These are phyloP conservation scores for Neurospora hispaniola DNA, from an alignment of 495 filamentous ascomycete species.

Conservation along the genomic window DNA sequence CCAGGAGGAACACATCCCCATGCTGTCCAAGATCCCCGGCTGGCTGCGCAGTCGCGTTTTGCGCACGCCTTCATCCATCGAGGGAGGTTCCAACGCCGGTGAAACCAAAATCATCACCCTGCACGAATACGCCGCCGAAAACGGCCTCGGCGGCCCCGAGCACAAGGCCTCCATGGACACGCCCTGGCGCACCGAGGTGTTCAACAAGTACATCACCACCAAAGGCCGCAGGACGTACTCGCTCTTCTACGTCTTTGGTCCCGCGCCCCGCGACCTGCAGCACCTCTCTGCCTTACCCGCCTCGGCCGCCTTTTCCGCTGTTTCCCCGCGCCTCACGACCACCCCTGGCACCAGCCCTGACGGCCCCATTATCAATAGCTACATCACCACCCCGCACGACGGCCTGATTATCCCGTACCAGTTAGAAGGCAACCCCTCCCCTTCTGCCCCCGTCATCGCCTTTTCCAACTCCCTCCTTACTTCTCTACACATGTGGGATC, in stretches of 20 bases:
- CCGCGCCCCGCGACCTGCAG: conserved; percentile 55
- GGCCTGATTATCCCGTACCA: conserved; percentile 58
- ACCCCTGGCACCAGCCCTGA: conserved; percentile 15
- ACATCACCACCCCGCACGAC: conserved; percentile 55
- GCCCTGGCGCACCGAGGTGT: conserved; percentile 44
- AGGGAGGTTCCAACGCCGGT: conserved; percentile 19
- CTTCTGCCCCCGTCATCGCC: conserved; percentile 55
- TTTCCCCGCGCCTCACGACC: conserved; percentile 40
- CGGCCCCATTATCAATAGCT: conserved; percentile 43
- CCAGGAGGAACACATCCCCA: conserved; percentile 56
- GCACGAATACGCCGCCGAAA: conserved; percentile 58
- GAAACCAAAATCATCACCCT: conserved; percentile 47
- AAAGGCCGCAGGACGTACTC: conserved; percentile 50
- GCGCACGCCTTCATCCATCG: conserved; percentile 36
- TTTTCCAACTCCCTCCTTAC: conserved; percentile 69
- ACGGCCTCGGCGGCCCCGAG: conserved; percentile 53
- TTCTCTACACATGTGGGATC: conserved; percentile 66
- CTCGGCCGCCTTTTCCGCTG: conserved; percentile 38
- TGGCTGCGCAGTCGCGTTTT: conserved; percentile 63
- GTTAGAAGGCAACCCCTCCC: conserved; percentile 59
- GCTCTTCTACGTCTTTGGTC: conserved; percentile 69
- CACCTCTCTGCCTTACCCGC: conserved; percentile 30
- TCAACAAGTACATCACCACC: conserved; percentile 42
- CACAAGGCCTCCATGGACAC: conserved; percentile 51
- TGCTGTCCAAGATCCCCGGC: conserved; percentile 62